phyloP scores from a whole-genome alignment of 495 filamentous ascomycete species.

The Bacidia gigantensis region DNA sequence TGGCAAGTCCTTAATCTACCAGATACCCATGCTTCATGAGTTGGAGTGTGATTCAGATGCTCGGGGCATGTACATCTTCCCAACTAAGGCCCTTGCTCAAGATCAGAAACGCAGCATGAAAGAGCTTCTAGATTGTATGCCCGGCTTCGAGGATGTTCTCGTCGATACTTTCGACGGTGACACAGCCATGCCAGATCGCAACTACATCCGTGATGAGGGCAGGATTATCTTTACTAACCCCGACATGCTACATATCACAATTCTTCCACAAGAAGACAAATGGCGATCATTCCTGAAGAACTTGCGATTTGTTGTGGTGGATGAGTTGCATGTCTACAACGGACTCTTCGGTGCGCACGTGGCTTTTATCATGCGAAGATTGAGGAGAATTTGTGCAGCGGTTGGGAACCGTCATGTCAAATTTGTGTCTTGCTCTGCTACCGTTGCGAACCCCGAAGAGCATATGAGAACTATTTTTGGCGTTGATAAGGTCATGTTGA shows the following conservation, averaged over 20 bases:
- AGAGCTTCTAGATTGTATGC: conserved; percentile 70
- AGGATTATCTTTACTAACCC: conserved; percentile 96
- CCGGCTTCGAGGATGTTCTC: conserved; percentile 54
- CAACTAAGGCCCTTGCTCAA: conserved; percentile 92
- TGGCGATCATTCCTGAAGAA: conserved; percentile 87
- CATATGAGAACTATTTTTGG: conserved; percentile 94
- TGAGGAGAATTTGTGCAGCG: conserved; percentile 80
- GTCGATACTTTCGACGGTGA: conserved; percentile 97
- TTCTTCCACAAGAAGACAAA: conserved; percentile 77
- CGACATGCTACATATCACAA: conserved; percentile 93
- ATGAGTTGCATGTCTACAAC: conserved; percentile 93
- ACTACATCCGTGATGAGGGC: conserved; percentile 72
- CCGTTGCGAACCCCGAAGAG: conserved; percentile 82
- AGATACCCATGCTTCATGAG: conserved; percentile 80
- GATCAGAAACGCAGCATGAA: conserved; percentile 84
- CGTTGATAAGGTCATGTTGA: conserved; percentile 60
- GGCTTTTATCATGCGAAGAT: conserved; percentile 82
- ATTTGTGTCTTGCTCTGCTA: conserved; percentile 96
- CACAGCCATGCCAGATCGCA: conserved; percentile 67
- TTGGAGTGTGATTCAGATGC: conserved; percentile 65
- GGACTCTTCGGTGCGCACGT: conserved; percentile 89
- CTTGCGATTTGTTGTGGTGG: conserved; percentile 76
- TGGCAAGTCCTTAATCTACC: conserved; percentile 93
- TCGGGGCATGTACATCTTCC: conserved; percentile 94
- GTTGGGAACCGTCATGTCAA: conserved; percentile 79